phyloP scores from a whole-genome alignment of 2,329 filamentous ascomycete genomes.

The Arthrobotrys musiformis region DNA sequence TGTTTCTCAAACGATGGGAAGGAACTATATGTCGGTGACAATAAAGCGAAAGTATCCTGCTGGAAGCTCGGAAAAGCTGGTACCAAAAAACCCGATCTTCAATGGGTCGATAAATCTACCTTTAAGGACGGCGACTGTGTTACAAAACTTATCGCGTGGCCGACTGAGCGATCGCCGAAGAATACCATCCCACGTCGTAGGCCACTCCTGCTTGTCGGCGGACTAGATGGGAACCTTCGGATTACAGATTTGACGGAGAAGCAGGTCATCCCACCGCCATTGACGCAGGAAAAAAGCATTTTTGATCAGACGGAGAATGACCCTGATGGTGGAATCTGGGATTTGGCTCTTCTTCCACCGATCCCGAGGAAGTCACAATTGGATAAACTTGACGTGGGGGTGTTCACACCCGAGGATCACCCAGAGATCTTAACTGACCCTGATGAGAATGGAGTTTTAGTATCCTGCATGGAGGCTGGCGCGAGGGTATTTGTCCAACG shows the following conservation, averaged over 20 bases:
- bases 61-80: slow-evolving; percentile 39
- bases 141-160: slow-evolving; percentile 55
- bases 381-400: slow-evolving; percentile 49
- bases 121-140: slow-evolving; percentile 43
- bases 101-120: slow-evolving; percentile 37
- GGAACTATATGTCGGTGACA: slow-evolving; percentile 44
- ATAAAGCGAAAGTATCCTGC: slow-evolving; percentile 46
- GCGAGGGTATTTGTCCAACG: slow-evolving; percentile 55
- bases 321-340: slow-evolving; percentile 53
- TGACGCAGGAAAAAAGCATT: slow-evolving; percentile 51
- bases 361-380: slow-evolving; percentile 46
- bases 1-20: slow-evolving; percentile 53
- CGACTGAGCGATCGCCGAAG: slow-evolving; percentile 51
- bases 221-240: slow-evolving; percentile 47
- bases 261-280: slow-evolving; percentile 50
- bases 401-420: slow-evolving; percentile 49
- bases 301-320: slow-evolving; percentile 53
- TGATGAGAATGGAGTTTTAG: slow-evolving; percentile 52
- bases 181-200: slow-evolving; percentile 53
- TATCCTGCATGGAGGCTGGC: slow-evolving; percentile 54
- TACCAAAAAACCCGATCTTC: slow-evolving; percentile 18
- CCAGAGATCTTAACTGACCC: slow-evolving; percentile 52
- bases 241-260: slow-evolving; percentile 54
- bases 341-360: slow-evolving; percentile 55
- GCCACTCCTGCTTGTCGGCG: slow-evolving; percentile 54